Percentiles rank a stretch among this genome's conserved stretches.
Conservation (phyloP, 768 basidiomycete genomes). For the Pisolithus orientalis region DNA sequence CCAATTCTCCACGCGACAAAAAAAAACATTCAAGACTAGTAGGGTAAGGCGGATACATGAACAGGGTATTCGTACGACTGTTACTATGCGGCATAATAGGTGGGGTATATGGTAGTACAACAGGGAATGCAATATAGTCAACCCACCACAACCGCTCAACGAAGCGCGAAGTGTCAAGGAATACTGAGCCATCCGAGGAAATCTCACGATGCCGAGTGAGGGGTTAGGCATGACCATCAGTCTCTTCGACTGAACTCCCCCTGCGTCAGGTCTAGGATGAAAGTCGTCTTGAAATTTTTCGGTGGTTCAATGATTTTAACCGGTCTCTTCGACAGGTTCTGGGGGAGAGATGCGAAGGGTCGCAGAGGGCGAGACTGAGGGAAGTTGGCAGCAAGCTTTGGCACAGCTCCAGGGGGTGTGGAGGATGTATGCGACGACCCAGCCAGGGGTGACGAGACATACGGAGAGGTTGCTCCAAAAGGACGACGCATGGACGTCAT, state of each 20-base stretch:
- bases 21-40: background rate
- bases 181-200: background rate
- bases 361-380: constrained; percentile 69
- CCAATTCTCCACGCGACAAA: background rate
- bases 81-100: background rate
- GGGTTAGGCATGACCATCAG: constrained; percentile 17
- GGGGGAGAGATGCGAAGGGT: constrained; percentile 62
- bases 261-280: constrained; percentile 76
- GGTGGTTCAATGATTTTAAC: constrained; percentile 80
- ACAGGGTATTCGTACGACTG: background rate
- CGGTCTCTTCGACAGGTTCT: constrained; percentile 35
- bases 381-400: constrained; percentile 50
- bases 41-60: background rate
- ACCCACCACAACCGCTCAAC: no score
- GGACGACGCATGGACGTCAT: constrained; percentile 30
- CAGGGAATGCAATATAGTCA: constrained; percentile 6
- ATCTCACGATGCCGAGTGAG: background rate
- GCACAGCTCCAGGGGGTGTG: constrained; percentile 27
- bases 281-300: constrained; percentile 60
- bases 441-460: constrained; percentile 62
- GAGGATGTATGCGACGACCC: constrained; percentile 28
- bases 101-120: constrained; percentile 14
- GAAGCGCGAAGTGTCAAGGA: no score
- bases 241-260: constrained; percentile 74
- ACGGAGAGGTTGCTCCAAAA: constrained; percentile 21